These are phyloP conservation scores for Orbilia ellipsospora DNA, from an alignment of 2,329 filamentous ascomycete species.

Conservation along the genomic window DNA sequence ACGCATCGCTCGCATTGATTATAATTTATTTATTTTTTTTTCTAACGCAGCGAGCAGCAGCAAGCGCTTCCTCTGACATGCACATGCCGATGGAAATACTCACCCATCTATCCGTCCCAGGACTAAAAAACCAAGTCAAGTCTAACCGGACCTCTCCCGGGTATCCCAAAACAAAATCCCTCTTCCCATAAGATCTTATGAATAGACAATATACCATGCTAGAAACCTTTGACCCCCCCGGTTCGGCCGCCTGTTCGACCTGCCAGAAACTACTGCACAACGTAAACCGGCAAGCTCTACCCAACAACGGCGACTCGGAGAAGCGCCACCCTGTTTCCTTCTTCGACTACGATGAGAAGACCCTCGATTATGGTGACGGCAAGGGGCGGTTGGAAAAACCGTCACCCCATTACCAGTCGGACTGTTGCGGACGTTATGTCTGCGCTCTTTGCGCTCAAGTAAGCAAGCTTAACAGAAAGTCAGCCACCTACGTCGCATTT, in stretches of 20 bases:
- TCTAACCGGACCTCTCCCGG: no score
- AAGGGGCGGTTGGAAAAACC: conserved; percentile 7
- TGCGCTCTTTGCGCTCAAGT: conserved; percentile 57
- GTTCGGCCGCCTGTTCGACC: conserved; percentile 46
- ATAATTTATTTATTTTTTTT: no score
- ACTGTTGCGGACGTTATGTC: conserved; percentile 57
- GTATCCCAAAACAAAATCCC: no score
- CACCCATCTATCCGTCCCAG: no score
- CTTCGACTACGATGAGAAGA: no score
- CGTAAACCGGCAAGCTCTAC: background rate
- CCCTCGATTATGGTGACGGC: background rate
- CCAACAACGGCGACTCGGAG: background rate
- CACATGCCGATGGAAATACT: no score
- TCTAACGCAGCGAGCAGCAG: no score
- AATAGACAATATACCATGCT: conserved; percentile 1
- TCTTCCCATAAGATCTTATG: no score
- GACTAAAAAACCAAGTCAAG: no score
- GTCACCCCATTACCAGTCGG: conserved; percentile 26
- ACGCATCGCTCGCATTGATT: no score
- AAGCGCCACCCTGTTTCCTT: background rate
- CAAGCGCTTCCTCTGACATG: no score
- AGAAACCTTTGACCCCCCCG: conserved; percentile 9
- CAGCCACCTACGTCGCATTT: no score
- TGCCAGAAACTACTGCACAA: conserved; percentile 39
- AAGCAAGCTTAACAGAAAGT: conserved; percentile 6